phyloP scores from a whole-genome alignment of 2,329 filamentous ascomycete genomes.

The Neofusicoccum umdonicola region DNA sequence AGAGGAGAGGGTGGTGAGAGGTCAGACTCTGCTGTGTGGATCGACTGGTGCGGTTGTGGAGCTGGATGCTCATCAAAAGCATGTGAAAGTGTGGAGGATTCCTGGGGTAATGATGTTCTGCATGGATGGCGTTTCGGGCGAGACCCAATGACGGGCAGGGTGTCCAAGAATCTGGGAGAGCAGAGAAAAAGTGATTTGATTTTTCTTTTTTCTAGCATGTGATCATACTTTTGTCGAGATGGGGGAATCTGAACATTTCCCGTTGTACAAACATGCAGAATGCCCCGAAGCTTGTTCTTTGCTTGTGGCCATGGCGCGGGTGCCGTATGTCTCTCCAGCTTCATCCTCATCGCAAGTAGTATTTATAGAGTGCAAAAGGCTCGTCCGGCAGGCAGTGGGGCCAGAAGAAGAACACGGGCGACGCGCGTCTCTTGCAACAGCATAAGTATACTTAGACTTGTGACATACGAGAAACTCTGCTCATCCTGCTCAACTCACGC shows the following conservation, averaged over 20 bases:
- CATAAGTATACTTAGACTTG: background rate
- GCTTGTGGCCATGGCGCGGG: too few relatives aligned
- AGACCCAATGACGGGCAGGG: background rate
- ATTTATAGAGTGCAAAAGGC: background rate
- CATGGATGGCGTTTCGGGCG: background rate
- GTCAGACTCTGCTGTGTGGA: background rate
- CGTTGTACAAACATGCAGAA: background rate
- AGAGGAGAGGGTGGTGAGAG: conserved; percentile 62
- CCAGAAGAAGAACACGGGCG: background rate
- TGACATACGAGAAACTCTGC: background rate
- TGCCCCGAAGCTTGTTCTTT: background rate
- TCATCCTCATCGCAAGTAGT: too few relatives aligned
- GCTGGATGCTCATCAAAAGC: background rate
- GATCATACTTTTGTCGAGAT: background rate
- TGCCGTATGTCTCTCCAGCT: too few relatives aligned
- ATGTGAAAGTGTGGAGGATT: conserved; percentile 2
- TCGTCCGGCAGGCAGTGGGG: background rate
- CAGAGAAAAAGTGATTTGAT: background rate
- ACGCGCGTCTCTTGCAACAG: background rate
- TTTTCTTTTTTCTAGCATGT: background rate
- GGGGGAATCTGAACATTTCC: background rate
- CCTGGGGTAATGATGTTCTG: background rate
- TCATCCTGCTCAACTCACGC: background rate
- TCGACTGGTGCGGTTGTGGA: background rate
- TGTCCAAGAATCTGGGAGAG: background rate